Conservation (phyloP, 2,329 filamentous ascomycete genomes). For the Stylonectria norvegica region DNA sequence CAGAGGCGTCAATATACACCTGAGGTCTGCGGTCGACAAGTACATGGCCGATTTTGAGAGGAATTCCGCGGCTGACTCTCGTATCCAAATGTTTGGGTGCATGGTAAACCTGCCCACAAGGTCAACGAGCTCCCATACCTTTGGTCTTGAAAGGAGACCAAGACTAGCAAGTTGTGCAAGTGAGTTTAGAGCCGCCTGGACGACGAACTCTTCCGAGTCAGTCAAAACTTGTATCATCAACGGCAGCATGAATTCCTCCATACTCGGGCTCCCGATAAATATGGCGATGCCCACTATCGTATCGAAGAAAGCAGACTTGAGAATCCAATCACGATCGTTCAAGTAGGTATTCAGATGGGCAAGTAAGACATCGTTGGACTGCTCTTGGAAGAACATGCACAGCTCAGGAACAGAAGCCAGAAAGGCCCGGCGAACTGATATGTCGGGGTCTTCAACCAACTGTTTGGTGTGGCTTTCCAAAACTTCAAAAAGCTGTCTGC, state of each 20-base stretch:
- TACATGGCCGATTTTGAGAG: slow-evolving; percentile 72
- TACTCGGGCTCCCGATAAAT: slow-evolving; percentile 80
- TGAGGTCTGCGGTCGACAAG: slow-evolving; percentile 73
- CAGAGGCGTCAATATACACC: slow-evolving; percentile 78
- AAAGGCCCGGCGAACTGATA: slow-evolving; percentile 85
- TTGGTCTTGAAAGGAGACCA: slow-evolving; percentile 79
- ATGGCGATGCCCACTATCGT: slow-evolving; percentile 89
- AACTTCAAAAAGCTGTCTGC: slow-evolving; percentile 73
- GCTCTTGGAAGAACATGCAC: slow-evolving; percentile 91
- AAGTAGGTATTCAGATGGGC: slow-evolving; percentile 96
- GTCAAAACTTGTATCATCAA: slow-evolving; percentile 93
- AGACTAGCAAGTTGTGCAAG: slow-evolving; percentile 84
- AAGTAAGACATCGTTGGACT: slow-evolving; percentile 91
- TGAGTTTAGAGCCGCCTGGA: slow-evolving; percentile 85
- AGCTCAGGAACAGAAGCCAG: slow-evolving; percentile 86
- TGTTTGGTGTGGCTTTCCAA: slow-evolving; percentile 88
- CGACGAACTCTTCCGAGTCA: slow-evolving; percentile 89
- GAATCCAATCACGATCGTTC: slow-evolving; percentile 92
- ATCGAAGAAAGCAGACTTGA: slow-evolving; percentile 96
- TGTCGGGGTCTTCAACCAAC: slow-evolving; percentile 80
- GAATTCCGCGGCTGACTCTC: slow-evolving; percentile 84
- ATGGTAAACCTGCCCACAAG: slow-evolving; percentile 81
- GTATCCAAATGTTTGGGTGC: slow-evolving; percentile 93
- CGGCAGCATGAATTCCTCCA: slow-evolving; percentile 94
- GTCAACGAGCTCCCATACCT: slow-evolving; percentile 83